Conservation (phyloP, 805 yeast species). For the Dipodascus albidus region DNA sequence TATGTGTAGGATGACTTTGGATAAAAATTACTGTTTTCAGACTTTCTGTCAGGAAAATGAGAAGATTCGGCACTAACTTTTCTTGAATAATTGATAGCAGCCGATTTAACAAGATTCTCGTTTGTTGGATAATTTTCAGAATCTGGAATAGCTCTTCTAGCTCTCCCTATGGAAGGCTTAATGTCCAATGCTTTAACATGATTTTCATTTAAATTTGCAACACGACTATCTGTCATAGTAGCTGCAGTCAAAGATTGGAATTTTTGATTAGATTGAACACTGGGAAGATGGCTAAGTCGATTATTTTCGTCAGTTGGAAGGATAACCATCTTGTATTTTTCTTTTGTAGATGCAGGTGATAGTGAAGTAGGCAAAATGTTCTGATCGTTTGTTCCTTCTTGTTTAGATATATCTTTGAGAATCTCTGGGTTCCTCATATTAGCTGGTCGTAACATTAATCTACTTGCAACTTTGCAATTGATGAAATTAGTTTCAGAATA, state of each 20-base stretch:
- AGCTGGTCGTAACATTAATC: constrained; percentile 1
- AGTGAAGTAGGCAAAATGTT: constrained; percentile 74
- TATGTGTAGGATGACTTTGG: not conserved
- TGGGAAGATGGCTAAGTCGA: not conserved
- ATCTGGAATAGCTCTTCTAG: not conserved
- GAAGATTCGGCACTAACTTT: not conserved
- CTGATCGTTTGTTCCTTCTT: constrained; percentile 11
- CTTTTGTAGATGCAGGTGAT: constrained; percentile 86
- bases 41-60: not conserved
- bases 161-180: not conserved
- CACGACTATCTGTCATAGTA: not conserved
- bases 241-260: not conserved
- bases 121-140: not conserved
- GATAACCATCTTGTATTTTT: constrained; percentile 50
- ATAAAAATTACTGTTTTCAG: not conserved
- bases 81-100: not conserved
- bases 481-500: constrained; percentile 10
- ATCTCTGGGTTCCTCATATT: not conserved
- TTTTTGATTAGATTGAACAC: not conserved
- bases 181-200: not conserved
- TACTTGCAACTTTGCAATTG: constrained; percentile 8
- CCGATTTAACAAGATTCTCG: not conserved
- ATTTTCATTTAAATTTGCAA: not conserved
- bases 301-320: constrained; percentile 8
- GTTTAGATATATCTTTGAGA: not conserved